Conservation (phyloP, 257 asterid genomes). For the Cruciata laevipes region DNA sequence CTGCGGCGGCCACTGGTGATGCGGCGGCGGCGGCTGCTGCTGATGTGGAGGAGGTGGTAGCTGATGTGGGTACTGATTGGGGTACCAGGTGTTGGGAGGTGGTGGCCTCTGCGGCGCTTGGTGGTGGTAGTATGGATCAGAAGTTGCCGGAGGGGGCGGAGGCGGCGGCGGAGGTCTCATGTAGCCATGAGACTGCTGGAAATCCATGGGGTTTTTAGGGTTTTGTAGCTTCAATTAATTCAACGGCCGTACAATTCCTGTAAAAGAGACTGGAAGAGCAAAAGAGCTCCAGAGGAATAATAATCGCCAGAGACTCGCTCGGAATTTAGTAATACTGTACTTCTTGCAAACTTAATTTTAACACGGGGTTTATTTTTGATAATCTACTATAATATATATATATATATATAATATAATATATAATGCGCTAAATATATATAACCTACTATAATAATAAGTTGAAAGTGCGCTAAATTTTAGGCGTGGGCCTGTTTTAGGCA, state of each 20-base stretch:
- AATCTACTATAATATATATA: too few species aligned
- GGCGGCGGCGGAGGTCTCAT: conserved; percentile 52
- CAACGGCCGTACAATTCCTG: background rate
- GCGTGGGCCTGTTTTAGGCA: too few species aligned
- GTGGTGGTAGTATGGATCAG: conserved; percentile 21
- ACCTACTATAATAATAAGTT: too few species aligned
- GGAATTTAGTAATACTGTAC: too few species aligned
- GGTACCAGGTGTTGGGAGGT: conserved; percentile 43
- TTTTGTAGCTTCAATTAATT: conserved; percentile 20
- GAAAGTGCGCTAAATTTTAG: too few species aligned
- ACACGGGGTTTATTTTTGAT: too few species aligned
- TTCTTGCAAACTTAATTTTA: too few species aligned
- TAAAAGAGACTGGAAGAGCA: too few species aligned
- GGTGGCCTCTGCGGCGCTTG: conserved; percentile 25
- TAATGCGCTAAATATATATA: too few species aligned
- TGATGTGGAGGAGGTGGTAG: conserved; percentile 39
- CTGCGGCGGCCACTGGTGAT: conserved; percentile 38
- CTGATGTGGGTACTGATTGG: conserved; percentile 54
- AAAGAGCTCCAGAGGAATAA: too few species aligned
- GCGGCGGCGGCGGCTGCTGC: conserved; percentile 34
- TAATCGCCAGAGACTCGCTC: too few species aligned
- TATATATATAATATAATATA: too few species aligned
- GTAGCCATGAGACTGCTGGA: conserved; percentile 54
- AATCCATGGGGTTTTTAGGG: conserved; percentile 56
- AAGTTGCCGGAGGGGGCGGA: conserved; percentile 27